Base-by-base conservation (phyloP, 495 filamentous ascomycete species). In the Penicillium paradoxum region DNA sequence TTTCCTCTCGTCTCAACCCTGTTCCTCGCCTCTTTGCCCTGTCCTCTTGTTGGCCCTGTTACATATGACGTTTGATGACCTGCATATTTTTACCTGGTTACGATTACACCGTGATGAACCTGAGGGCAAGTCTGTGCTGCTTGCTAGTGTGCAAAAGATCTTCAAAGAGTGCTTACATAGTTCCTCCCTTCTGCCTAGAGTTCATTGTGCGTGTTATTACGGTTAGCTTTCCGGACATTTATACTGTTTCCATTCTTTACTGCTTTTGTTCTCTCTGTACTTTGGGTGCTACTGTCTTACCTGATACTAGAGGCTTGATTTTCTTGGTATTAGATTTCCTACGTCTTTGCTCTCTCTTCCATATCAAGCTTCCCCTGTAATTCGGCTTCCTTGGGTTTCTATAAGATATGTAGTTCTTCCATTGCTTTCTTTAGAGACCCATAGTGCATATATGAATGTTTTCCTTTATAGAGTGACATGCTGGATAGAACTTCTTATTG, bases 11-110 rank as follows among this genome's bases (percentile, higher is more conserved):
- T 22, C 14, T 8, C 10, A 14, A 5, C 2, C 14, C 38, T 36
- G 30, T n/a, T 6, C 5, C 17, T 34, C 17, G 3, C 15, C 17
- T 19, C 32, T 6, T 48, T 36, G 4, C 34, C n/a, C 32, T 34
- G 4, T 37, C 21, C 2, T 37, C n/a, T 14, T 17, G 25, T 29
- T 38, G 11, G 1, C 13, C 40, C 19, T 42, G 24, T 45, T 53
- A 39, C 30, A 53, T 33, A 33, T 45, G 30, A 45, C 22, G 41
- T 30, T 39, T 53, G 41, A 53, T 25, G 50, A 53, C 41, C 30
- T 53, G 50, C 42, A 53, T 53, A 38, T 45, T 43, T 32, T 53
- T 53, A 27, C 18, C 37, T 21, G 29, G 37, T 49, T 44, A 55
- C 42, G 29, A 21, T 30, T 55, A 30, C 21, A 49, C 53, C 34